Percentiles rank a stretch among this genome's conserved stretches.
Conservation (phyloP, 345 rosid genomes). For the Toxicodendron radicans region DNA sequence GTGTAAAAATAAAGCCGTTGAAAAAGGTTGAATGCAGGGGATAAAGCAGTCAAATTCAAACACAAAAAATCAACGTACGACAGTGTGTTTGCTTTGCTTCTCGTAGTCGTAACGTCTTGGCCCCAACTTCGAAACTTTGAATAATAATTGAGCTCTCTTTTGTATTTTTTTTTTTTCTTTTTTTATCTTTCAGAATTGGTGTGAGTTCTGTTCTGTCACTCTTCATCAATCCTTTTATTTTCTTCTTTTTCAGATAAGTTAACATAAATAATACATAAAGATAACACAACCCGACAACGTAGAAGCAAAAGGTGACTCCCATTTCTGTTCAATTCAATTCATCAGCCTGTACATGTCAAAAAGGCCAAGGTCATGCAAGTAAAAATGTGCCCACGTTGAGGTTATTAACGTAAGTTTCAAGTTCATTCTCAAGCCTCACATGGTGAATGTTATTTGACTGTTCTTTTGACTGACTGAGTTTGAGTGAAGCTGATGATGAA, state of each 20-base stretch:
- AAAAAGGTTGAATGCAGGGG: neutral
- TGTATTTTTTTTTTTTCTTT: neutral
- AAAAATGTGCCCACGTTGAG: neutral
- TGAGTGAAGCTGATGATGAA: neutral
- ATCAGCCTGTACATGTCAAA: neutral
- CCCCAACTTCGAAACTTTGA: conserved; percentile 15
- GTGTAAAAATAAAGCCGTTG: neutral
- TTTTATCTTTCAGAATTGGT: neutral
- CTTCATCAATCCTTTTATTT: neutral
- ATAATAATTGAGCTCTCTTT: neutral
- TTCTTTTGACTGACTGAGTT: neutral
- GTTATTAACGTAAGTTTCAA: neutral
- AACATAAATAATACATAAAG: neutral
- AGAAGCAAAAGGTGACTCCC: conserved; percentile 3
- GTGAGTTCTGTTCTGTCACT: neutral
- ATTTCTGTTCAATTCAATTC: neutral
- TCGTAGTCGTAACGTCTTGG: neutral
- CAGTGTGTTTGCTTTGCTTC: neutral
- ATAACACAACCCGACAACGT: neutral
- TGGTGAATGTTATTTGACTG: neutral
- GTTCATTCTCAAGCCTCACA: neutral
- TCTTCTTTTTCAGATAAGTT: neutral
- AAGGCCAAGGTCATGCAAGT: neutral
- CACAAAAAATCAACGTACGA: neutral
- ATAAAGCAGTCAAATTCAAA: neutral